A percentile compares a stretch with the other conserved stretches of the same genome.
Evolutionary conservation across 345 rosid genomes (phyloP).

Genomic region (Citrus maxima): DNA sequence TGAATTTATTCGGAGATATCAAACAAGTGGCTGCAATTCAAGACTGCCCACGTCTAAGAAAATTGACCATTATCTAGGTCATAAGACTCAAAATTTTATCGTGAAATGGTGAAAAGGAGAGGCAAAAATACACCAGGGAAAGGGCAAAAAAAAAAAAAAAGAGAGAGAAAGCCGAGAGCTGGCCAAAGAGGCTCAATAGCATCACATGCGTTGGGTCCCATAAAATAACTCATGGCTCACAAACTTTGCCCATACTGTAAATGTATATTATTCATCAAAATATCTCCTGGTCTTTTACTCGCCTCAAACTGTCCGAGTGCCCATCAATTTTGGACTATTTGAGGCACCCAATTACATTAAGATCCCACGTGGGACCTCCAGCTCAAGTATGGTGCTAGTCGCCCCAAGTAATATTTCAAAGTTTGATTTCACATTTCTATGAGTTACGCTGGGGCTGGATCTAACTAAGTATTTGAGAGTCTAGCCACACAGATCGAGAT

Average conservation of each 20-base stretch:
- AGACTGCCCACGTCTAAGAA: not conserved
- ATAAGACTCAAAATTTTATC: not conserved
- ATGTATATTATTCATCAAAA: not conserved
- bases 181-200: slow-evolving; percentile 11
- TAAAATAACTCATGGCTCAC: slow-evolving; percentile 15
- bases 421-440: too few relatives aligned
- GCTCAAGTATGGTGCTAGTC: too few relatives aligned
- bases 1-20: not conserved
- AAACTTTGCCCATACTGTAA: not conserved
- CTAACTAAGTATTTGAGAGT: too few relatives aligned
- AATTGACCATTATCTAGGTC: not conserved
- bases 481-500: too few relatives aligned
- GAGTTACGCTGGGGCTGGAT: too few relatives aligned
- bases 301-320: not conserved
- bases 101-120: not conserved
- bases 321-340: not conserved
- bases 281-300: slow-evolving; percentile 2
- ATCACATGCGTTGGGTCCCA: slow-evolving; percentile 36
- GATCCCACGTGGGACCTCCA: too few relatives aligned
- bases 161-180: not conserved
- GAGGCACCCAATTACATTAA: not conserved
- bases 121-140: slow-evolving; percentile 4
- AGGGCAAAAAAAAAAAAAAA: not conserved
- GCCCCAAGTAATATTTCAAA: too few relatives aligned
- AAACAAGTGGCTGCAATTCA: not conserved